Evolutionary conservation across 2,329 filamentous ascomycete genomes (phyloP).

Genomic region (Pseudonectria buxi): DNA sequence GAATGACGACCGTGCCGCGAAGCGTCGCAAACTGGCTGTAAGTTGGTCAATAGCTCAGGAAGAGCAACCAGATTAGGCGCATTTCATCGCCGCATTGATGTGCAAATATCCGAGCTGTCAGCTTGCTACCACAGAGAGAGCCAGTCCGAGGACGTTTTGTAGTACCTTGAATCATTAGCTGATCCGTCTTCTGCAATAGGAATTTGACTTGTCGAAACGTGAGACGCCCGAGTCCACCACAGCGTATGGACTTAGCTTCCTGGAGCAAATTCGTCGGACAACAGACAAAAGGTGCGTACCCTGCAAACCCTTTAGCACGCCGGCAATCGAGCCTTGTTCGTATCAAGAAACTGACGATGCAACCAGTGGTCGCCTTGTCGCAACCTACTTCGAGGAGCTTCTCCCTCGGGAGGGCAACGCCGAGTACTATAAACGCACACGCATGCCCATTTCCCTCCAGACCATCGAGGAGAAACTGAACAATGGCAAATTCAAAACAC

Average conservation of each 20-base stretch:
- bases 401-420: constrained; percentile 57
- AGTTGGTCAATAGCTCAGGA: constrained; percentile 28
- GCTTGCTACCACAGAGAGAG: no score
- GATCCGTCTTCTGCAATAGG: constrained; percentile 15
- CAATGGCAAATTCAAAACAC: constrained; percentile 58
- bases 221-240: constrained; percentile 65
- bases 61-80: no score
- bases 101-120: no score
- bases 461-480: constrained; percentile 70
- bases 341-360: constrained; percentile 14
- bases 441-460: constrained; percentile 71
- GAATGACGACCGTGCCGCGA: constrained; percentile 45
- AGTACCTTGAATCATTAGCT: constrained; percentile 4
- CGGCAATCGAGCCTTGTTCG: background rate
- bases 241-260: constrained; percentile 63
- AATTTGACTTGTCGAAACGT: constrained; percentile 43
- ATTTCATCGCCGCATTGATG: no score
- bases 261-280: constrained; percentile 68
- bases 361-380: constrained; percentile 62
- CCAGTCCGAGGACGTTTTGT: constrained; percentile 4
- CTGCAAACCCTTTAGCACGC: background rate
- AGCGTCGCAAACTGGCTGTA: constrained; percentile 48
- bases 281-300: constrained; percentile 70
- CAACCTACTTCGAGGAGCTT: constrained; percentile 67
- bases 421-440: constrained; percentile 71